phyloP scores from a whole-genome alignment of 306 rosid species.

The Cicer bijugum region DNA sequence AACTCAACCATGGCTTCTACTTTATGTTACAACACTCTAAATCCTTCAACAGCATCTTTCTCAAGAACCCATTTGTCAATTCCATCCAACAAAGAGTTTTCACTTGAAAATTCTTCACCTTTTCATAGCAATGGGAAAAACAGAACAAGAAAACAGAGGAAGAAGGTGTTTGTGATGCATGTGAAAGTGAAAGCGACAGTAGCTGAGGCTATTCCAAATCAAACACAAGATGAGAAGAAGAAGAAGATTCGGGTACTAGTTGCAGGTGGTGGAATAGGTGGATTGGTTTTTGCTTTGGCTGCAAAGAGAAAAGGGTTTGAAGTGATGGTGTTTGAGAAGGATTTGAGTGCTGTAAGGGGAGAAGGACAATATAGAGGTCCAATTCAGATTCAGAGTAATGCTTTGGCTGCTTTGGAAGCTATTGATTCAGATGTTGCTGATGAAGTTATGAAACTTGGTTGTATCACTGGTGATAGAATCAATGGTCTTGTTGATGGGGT shows the following conservation, averaged over 20 bases:
- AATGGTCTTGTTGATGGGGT: slow-evolving; percentile 94
- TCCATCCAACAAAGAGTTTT: slow-evolving; percentile 51
- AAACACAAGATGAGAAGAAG: slow-evolving; percentile 46
- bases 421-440: slow-evolving; percentile 92
- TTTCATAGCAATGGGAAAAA: slow-evolving; percentile 38
- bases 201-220: slow-evolving; percentile 45
- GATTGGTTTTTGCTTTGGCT: slow-evolving; percentile 93
- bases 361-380: slow-evolving; percentile 98
- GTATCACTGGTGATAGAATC: slow-evolving; percentile 93
- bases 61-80: slow-evolving; percentile 57
- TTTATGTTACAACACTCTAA: slow-evolving; percentile 59
- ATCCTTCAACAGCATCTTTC: slow-evolving; percentile 58
- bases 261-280: slow-evolving; percentile 98
- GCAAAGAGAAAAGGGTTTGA: slow-evolving; percentile 93
- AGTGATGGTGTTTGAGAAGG: slow-evolving; percentile 92
- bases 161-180: slow-evolving; percentile 35
- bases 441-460: slow-evolving; percentile 83
- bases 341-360: slow-evolving; percentile 91
- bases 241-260: slow-evolving; percentile 70
- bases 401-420: slow-evolving; percentile 99
- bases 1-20: slow-evolving; percentile 63
- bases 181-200: slow-evolving; percentile 60
- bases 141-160: slow-evolving; percentile 48
- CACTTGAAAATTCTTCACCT: slow-evolving; percentile 50
- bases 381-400: slow-evolving; percentile 96